Evolutionary conservation across 2,329 filamentous ascomycete genomes (phyloP).

Genomic region (Blumeria hordei): DNA sequence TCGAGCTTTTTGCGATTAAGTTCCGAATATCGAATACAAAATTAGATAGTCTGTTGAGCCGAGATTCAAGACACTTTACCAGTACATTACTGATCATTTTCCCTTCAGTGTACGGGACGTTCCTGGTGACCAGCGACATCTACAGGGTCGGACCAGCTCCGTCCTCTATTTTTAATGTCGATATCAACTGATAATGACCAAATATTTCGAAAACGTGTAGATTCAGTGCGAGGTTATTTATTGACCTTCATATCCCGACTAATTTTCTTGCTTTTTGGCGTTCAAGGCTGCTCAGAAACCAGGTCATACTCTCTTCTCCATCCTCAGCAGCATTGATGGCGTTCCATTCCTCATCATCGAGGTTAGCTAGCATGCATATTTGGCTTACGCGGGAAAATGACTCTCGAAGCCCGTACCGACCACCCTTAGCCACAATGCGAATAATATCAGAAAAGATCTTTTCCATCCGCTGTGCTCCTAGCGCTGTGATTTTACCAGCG

Average conservation of each 20-base stretch:
- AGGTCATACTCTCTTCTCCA: slow-evolving; percentile 40
- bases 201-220: too few relatives aligned
- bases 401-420: slow-evolving; percentile 55
- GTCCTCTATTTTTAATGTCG: too few relatives aligned
- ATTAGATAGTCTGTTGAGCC: too few relatives aligned
- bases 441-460: slow-evolving; percentile 62
- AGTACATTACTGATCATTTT: too few relatives aligned
- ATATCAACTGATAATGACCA: too few relatives aligned
- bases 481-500: slow-evolving; percentile 48
- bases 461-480: slow-evolving; percentile 65
- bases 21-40: too few relatives aligned
- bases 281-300: slow-evolving; percentile 52
- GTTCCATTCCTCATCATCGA: slow-evolving; percentile 93
- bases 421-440: slow-evolving; percentile 36
- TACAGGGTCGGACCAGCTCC: too few relatives aligned
- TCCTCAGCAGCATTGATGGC: slow-evolving; percentile 33
- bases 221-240: too few relatives aligned
- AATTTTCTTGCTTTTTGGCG: slow-evolving; percentile 46
- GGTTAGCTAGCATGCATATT: slow-evolving; percentile 67
- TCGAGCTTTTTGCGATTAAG: too few relatives aligned
- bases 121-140: too few relatives aligned
- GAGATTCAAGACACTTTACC: too few relatives aligned
- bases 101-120: too few relatives aligned
- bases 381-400: slow-evolving; percentile 53
- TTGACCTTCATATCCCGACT: slow-evolving; percentile 18